A percentile compares a stretch with the other conserved stretches of the same genome.
Conservation (phyloP, 352 stramenopile species). For the Globisporangium uncinulatum region DNA sequence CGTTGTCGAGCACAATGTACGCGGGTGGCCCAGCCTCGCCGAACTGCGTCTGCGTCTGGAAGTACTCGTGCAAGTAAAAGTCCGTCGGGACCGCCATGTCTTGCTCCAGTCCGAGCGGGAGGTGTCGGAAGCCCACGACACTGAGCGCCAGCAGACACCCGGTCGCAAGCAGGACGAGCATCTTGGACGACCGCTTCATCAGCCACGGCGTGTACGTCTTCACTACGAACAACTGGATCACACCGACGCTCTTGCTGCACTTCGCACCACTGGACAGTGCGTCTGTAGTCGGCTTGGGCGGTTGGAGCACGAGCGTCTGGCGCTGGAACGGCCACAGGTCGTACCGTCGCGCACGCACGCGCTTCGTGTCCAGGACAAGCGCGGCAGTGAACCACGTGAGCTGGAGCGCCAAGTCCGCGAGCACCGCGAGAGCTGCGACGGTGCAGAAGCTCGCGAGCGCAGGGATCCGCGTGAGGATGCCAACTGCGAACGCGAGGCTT, state of each 20-base stretch:
- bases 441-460: slow-evolving; percentile 85
- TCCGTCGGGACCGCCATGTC: slow-evolving; percentile 83
- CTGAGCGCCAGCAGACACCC: slow-evolving; percentile 36
- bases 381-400: slow-evolving; percentile 86
- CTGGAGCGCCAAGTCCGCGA: slow-evolving; percentile 77
- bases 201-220: slow-evolving; percentile 65
- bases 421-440: slow-evolving; percentile 76
- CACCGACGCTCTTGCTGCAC: slow-evolving; percentile 9
- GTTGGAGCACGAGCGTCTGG: slow-evolving; percentile 40
- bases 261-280: too few species aligned
- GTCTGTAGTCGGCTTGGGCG: slow-evolving; percentile 25
- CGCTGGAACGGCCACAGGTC: slow-evolving; percentile 66
- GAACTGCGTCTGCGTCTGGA: slow-evolving; percentile 76
- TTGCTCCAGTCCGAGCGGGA: slow-evolving; percentile 85
- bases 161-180: slow-evolving; percentile 42
- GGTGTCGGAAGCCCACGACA: slow-evolving; percentile 42
- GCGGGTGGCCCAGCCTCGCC: slow-evolving; percentile 81
- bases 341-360: slow-evolving; percentile 58
- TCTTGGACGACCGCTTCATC: slow-evolving; percentile 48
- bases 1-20: slow-evolving; percentile 72
- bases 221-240: slow-evolving; percentile 62
- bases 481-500: slow-evolving; percentile 76
- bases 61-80: slow-evolving; percentile 89
- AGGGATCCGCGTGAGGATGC: slow-evolving; percentile 80
- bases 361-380: slow-evolving; percentile 67